Conservation (phyloP, 108 stramenopile genomes). For the Nannochloropsis salina region DNA sequence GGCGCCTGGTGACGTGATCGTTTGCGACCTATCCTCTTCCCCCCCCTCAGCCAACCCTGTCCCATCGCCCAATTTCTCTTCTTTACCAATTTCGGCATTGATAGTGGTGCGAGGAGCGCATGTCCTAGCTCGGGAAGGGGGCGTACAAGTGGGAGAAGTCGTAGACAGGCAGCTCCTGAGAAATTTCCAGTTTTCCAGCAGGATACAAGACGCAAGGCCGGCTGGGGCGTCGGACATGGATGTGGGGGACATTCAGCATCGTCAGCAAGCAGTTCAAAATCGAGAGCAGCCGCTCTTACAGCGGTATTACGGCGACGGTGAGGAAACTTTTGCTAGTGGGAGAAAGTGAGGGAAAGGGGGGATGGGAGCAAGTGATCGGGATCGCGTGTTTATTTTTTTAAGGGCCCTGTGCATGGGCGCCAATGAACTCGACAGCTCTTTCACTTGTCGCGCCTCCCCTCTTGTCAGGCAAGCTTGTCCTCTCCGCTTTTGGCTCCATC, state of each 20-base stretch:
- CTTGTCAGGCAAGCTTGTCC: neutral
- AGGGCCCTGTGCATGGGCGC: neutral
- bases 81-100: neutral
- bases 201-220: no score
- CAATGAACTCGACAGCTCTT: neutral
- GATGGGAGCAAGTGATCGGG: neutral
- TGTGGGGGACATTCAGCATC: no score
- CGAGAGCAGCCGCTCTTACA: neutral
- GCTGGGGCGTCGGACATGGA: no score
- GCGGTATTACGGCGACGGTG: neutral
- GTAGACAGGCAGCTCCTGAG: neutral
- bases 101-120: neutral
- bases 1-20: neutral
- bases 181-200: neutral
- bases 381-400: neutral
- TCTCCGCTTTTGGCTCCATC: neutral
- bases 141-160: neutral
- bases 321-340: neutral
- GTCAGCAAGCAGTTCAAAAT: neutral
- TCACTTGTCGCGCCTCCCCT: neutral
- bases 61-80: neutral
- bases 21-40: neutral
- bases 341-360: neutral
- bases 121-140: neutral
- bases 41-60: neutral